These are phyloP conservation scores for Pseudogymnoascus sp. DNA, from an alignment of 2,329 filamentous ascomycete genomes.

Conservation along the genomic window DNA sequence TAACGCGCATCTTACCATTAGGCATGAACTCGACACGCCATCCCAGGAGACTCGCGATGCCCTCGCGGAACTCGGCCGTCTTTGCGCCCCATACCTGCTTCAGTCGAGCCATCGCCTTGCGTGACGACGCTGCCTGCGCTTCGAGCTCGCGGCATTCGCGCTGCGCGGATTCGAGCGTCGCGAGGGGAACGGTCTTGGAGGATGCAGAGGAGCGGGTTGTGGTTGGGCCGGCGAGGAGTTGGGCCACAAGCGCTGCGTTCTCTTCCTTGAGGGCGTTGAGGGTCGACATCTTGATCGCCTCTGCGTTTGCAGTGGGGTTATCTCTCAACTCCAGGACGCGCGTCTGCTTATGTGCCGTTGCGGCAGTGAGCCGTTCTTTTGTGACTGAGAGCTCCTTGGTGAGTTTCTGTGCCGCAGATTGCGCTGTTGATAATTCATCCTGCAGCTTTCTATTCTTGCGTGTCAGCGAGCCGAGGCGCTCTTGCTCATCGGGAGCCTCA, in stretches of 20 bases:
- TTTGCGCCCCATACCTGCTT: conserved; percentile 92
- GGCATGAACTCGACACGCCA: conserved; percentile 95
- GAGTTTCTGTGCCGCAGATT: conserved; percentile 61
- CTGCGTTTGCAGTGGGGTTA: conserved; percentile 83
- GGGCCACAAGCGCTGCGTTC: conserved; percentile 71
- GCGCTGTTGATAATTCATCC: conserved; percentile 60
- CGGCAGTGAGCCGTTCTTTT: conserved; percentile 61
- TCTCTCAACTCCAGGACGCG: conserved; percentile 77
- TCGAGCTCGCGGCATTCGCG: conserved; percentile 66
- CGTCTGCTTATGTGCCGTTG: conserved; percentile 60
- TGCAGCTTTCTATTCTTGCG: conserved; percentile 83
- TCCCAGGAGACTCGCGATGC: conserved; percentile 81
- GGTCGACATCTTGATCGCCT: conserved; percentile 75
- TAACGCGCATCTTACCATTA: conserved; percentile 92
- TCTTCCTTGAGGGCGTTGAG: conserved; percentile 70
- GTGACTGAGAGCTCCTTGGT: conserved; percentile 67
- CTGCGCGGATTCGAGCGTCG: conserved; percentile 65
- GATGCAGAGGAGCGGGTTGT: conserved; percentile 24
- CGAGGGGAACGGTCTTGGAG: conserved; percentile 62
- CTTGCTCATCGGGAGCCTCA: conserved; percentile 41
- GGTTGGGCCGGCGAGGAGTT: conserved; percentile 47
- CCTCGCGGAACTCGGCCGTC: conserved; percentile 88
- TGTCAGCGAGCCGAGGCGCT: conserved; percentile 72
- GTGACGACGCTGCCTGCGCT: conserved; percentile 59
- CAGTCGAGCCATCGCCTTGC: conserved; percentile 76